Evolutionary conservation across 2,329 filamentous ascomycete genomes (phyloP).

Genomic region (Pestalotiopsis sp.): DNA sequence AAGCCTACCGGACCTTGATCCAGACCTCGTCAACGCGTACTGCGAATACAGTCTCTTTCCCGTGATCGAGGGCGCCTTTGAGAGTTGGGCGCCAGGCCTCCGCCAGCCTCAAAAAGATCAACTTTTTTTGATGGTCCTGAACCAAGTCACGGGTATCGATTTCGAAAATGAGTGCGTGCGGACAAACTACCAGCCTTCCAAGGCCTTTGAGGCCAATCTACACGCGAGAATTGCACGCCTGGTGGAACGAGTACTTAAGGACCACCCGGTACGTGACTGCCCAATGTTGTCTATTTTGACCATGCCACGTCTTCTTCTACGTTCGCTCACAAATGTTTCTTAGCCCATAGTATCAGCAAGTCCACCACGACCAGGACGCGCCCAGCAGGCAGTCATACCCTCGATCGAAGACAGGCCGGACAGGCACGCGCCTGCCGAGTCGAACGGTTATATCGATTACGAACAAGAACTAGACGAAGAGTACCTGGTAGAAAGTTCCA

Average conservation of each 20-base stretch:
- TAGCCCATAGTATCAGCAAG: not conserved
- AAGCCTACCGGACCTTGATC: not conserved
- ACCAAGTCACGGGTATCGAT: not conserved
- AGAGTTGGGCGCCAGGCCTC: not conserved
- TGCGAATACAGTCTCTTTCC: not conserved
- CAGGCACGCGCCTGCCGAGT: not conserved
- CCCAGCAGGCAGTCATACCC: not conserved
- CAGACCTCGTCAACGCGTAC: not conserved
- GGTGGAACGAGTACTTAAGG: not conserved
- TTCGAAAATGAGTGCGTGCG: conserved; percentile 1
- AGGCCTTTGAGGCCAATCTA: conserved; percentile 2
- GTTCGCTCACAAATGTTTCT: not conserved
- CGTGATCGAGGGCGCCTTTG: not conserved
- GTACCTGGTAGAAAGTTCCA: not conserved
- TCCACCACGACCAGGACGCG: not conserved
- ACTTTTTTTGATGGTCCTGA: not conserved
- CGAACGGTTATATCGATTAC: not conserved
- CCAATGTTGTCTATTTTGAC: not conserved
- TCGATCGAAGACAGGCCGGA: not conserved
- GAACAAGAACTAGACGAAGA: not conserved
- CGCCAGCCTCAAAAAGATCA: not conserved
- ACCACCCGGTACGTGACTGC: conserved; percentile 1
- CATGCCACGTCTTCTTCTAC: not conserved
- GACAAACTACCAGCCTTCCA: not conserved
- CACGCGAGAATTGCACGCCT: not conserved